Evolutionary conservation across 75 land plant species (phyloP), one percentile per base, ranked within the genome.

Genomic region (Isoetes taiwanensis): DNA sequence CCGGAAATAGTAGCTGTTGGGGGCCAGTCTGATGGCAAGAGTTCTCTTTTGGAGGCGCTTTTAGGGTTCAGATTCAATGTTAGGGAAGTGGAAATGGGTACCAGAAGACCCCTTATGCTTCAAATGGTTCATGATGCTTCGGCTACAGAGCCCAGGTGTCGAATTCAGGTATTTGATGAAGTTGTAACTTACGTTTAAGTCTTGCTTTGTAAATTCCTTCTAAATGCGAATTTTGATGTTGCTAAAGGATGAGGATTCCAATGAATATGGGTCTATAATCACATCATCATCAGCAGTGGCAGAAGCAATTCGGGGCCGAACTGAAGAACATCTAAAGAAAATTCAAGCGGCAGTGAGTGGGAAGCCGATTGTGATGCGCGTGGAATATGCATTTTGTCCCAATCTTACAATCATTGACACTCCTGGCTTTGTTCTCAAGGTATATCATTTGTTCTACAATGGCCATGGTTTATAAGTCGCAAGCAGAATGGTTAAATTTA

Each of bases 21-120:
- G 1, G 97, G 97, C 4, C 97, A 91, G 59, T 91, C 97, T 19
- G 97, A 91, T 52, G 97, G 97, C 1, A 91, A 91, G 56, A 86
- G 94, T 77, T 80, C 97, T 2, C 85, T 91, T 28, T 74, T 91
- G 4, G 98, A 91, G 63, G 98, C 98, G 2, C 67, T 91, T 14
- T 72, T 91, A 5, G 97, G 97, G 4, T 87, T 91, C 61, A 64
- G 94, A 3, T 91, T 91, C 75, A 91, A 91, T 64, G 74, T 91
- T 1, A 70, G 88, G 4, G 97, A 91, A 60, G 97, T 91, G 65
- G 97, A 91, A 55, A 91, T 91, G 94, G 97, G 97, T 4, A 91
- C 97, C 1, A 62, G 97, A 3, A 43, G 97, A 1, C 97, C 97
- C 2, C 80, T 91, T 43, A 79, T 91, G 67, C 76, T 91, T 38